A percentile compares a stretch with the other conserved stretches of the same genome.
These are phyloP conservation scores for Colletotrichum magnum DNA, from an alignment of 2,329 filamentous ascomycete species.

Conservation along the genomic window DNA sequence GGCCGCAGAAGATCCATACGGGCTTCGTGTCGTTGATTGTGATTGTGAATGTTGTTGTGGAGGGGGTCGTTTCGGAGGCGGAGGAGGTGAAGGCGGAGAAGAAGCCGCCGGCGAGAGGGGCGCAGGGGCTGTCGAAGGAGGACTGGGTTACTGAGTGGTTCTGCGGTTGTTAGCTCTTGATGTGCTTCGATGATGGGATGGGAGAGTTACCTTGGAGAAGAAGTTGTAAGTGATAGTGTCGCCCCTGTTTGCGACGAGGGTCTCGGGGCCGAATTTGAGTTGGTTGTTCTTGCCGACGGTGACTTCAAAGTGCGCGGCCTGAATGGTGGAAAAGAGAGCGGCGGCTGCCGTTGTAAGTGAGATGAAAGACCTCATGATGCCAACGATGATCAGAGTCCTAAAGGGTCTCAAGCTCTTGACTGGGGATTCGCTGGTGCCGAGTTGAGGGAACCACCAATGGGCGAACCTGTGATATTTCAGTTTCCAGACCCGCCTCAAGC, in stretches of 20 bases:
- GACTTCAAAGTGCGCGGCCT: slow-evolving; percentile 50
- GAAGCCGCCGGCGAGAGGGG: slow-evolving; percentile 52
- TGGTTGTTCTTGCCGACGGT: slow-evolving; percentile 54
- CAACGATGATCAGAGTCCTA: background rate
- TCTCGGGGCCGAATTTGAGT: slow-evolving; percentile 55
- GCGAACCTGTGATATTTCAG: slow-evolving; percentile 10
- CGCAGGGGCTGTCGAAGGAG: slow-evolving; percentile 56
- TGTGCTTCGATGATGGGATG: too few species aligned
- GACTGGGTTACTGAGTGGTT: slow-evolving; percentile 59
- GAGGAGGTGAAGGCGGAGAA: slow-evolving; percentile 59
- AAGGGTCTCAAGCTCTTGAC: background rate
- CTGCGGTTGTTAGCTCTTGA: slow-evolving; percentile 39
- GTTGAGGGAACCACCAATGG: background rate
- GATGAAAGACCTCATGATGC: slow-evolving; percentile 49
- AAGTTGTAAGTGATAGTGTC: slow-evolving; percentile 59
- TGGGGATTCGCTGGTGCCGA: background rate
- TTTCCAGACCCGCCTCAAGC: background rate
- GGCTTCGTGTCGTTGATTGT: slow-evolving; percentile 61
- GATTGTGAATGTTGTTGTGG: slow-evolving; percentile 58
- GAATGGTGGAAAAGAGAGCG: slow-evolving; percentile 45
- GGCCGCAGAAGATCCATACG: slow-evolving; percentile 64
- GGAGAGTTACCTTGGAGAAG: slow-evolving; percentile 51
- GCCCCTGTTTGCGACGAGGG: slow-evolving; percentile 50
- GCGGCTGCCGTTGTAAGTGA: slow-evolving; percentile 43
- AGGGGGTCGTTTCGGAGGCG: slow-evolving; percentile 45